phyloP scores from a whole-genome alignment of 2,329 filamentous ascomycete species.

The Penicillium nordicum region DNA sequence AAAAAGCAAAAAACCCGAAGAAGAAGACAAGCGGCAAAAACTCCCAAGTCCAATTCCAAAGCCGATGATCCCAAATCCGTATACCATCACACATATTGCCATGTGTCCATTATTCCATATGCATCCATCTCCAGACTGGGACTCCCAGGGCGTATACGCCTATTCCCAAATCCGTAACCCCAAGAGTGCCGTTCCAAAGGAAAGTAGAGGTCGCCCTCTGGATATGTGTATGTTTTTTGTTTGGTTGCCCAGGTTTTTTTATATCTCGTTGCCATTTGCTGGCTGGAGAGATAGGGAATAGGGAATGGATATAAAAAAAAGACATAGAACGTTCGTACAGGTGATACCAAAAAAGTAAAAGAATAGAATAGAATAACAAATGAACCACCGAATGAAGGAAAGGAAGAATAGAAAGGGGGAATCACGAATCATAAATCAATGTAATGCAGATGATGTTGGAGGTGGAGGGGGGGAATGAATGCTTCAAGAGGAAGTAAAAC shows the following conservation, averaged over 20 bases:
- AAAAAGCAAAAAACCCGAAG: constrained; percentile 6
- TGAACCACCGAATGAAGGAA: not conserved
- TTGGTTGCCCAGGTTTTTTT: constrained; percentile 3
- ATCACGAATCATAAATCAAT: constrained; percentile 7
- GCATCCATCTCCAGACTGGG: constrained; percentile 5
- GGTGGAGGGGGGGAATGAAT: not conserved
- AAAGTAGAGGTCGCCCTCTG: constrained; percentile 26
- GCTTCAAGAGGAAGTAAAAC: not conserved
- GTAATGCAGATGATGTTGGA: not conserved
- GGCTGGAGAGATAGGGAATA: not conserved
- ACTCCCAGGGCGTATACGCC: constrained; percentile 7
- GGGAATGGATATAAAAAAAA: not conserved
- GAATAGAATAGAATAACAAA: not conserved
- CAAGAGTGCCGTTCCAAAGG: constrained; percentile 9
- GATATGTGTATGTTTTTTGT: constrained; percentile 19
- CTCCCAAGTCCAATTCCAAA: constrained; percentile 7
- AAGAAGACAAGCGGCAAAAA: constrained; percentile 1
- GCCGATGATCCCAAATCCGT: constrained; percentile 6
- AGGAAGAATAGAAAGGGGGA: constrained; percentile 3
- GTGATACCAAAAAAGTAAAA: not conserved
- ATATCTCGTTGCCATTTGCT: not conserved
- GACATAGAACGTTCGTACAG: not conserved
- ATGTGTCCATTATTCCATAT: constrained; percentile 9
- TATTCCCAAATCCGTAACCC: constrained; percentile 8
- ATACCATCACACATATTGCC: constrained; percentile 7